phyloP scores from a whole-genome alignment of 208 protist species.

The Acanthamoeba sp. region DNA sequence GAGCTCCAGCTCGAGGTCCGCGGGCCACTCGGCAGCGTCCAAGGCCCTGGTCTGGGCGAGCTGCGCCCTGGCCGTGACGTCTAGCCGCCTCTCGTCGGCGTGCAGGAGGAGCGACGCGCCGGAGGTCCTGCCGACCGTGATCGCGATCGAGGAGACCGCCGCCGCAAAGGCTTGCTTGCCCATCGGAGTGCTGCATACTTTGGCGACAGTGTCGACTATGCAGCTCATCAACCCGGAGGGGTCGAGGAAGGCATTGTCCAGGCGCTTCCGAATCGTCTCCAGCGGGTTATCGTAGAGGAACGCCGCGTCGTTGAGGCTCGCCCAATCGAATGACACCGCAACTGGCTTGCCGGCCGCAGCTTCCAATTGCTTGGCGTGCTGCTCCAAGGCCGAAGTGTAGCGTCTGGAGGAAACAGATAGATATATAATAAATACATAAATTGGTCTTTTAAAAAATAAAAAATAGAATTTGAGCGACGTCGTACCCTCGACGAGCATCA shows the following conservation, averaged over 20 bases:
- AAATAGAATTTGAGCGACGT: no score
- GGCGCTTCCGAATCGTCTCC: background rate
- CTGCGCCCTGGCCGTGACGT: background rate
- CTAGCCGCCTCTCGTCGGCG: background rate
- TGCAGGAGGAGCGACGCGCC: background rate
- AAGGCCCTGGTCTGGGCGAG: background rate
- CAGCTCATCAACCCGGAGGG: background rate
- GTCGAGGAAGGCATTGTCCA: background rate
- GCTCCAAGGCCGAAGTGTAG: background rate
- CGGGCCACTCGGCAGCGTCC: background rate
- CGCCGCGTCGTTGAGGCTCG: background rate
- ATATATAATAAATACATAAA: no score
- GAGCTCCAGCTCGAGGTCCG: background rate
- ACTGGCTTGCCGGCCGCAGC: background rate
- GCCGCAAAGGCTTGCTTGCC: slow-evolving; percentile 10
- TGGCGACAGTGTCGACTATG: background rate
- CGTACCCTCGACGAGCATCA: background rate
- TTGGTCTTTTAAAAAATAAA: no score
- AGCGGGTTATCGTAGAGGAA: slow-evolving; percentile 3
- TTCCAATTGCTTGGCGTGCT: background rate
- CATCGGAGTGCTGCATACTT: slow-evolving; percentile 15
- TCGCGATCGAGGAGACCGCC: background rate
- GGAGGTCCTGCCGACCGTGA: background rate
- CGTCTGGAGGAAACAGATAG: background rate
- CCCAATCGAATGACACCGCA: background rate